phyloP scores from a whole-genome alignment of 495 filamentous ascomycete species.

The Stereocaulon alpinum region DNA sequence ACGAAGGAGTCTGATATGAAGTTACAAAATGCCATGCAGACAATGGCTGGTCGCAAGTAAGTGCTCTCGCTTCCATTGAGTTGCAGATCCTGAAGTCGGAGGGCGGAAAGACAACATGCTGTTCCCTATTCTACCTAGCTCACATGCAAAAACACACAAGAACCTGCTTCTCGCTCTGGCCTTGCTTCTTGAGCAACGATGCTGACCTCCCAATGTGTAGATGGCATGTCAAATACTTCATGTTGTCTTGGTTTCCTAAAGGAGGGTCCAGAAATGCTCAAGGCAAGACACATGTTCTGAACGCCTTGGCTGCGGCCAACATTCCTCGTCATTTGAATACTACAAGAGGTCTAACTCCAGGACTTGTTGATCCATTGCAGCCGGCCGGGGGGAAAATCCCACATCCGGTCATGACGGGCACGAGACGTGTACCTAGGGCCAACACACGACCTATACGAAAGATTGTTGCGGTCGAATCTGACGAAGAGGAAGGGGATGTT shows the following conservation, averaged over 20 bases:
- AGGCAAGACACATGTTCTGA: not conserved
- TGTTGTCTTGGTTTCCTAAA: slow-evolving; percentile 8
- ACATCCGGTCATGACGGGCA: not conserved
- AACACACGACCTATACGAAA: not conserved
- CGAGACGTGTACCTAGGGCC: not conserved
- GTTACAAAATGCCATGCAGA: slow-evolving; percentile 4
- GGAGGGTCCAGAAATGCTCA: not conserved
- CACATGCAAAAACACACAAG: too few relatives aligned
- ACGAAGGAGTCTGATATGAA: not conserved
- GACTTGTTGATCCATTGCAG: slow-evolving; percentile 20
- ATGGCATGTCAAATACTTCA: not conserved
- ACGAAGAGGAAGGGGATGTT: not conserved
- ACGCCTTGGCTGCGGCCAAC: not conserved
- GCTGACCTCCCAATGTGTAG: too few relatives aligned
- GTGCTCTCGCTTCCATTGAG: not conserved
- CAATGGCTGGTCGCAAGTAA: not conserved
- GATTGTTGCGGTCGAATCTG: not conserved
- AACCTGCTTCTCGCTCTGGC: too few relatives aligned
- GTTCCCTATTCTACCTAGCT: too few relatives aligned
- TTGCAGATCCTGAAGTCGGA: too few relatives aligned
- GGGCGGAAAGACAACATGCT: too few relatives aligned
- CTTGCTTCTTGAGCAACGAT: too few relatives aligned
- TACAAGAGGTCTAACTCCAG: slow-evolving; percentile 28
- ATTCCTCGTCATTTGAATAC: slow-evolving; percentile 15
- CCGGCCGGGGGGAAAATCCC: slow-evolving; percentile 4